Evolutionary conservation across 305 asterid genomes (phyloP).

Genomic region (Stenogyne calaminthoides): DNA sequence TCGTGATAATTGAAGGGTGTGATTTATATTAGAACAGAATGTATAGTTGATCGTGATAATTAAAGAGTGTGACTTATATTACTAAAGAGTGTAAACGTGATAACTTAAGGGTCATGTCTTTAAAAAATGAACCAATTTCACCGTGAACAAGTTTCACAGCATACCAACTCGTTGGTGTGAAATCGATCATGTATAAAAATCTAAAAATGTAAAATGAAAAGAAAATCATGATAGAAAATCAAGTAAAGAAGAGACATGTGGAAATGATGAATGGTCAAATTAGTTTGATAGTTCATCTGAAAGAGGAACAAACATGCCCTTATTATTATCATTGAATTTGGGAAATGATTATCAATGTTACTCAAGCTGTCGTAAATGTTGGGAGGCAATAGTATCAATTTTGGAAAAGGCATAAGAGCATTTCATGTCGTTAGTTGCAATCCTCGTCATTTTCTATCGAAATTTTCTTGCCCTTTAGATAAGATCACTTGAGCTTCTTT

Average conservation of each 20-base stretch:
- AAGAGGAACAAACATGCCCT: conserved; percentile 34
- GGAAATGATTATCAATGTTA: conserved; percentile 37
- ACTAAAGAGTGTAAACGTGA: too few species aligned
- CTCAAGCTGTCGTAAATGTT: conserved; percentile 42
- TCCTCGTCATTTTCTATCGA: conserved; percentile 25
- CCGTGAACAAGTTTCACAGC: too few species aligned
- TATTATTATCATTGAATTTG: conserved; percentile 30
- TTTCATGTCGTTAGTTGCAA: conserved; percentile 35
- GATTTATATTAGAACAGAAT: too few species aligned
- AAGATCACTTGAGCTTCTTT: background rate
- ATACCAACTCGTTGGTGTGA: too few species aligned
- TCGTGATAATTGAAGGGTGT: too few species aligned
- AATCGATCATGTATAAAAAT: too few species aligned
- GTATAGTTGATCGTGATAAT: too few species aligned
- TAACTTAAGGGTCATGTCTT: too few species aligned
- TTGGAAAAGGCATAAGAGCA: background rate
- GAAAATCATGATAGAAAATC: conserved; percentile 6
- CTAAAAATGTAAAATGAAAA: background rate
- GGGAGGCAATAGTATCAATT: conserved; percentile 35
- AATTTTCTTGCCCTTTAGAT: conserved; percentile 19
- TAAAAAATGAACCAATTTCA: too few species aligned
- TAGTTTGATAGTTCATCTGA: conserved; percentile 6
- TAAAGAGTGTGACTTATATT: too few species aligned
- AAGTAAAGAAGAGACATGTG: conserved; percentile 21
- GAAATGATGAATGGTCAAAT: conserved; percentile 39